phyloP scores from a whole-genome alignment of 2,329 filamentous ascomycete species.

The Alternaria infectoria region DNA sequence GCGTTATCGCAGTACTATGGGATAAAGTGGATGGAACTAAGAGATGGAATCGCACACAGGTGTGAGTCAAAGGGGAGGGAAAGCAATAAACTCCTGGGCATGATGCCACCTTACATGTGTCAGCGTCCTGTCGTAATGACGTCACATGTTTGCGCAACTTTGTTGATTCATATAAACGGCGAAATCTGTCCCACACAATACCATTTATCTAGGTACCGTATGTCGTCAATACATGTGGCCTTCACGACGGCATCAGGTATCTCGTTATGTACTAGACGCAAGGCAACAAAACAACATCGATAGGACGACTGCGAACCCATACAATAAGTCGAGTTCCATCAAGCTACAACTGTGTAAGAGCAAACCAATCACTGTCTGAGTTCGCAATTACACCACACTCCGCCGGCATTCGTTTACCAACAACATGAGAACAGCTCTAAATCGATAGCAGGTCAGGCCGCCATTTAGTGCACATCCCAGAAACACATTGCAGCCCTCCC shows the following conservation, averaged over 20 bases:
- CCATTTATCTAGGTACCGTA: neutral
- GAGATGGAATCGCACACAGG: too few species aligned
- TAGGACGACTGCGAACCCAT: neutral
- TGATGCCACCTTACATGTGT: neutral
- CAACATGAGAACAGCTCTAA: neutral
- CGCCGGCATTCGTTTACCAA: neutral
- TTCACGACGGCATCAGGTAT: neutral
- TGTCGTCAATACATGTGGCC: neutral
- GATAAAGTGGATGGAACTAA: too few species aligned
- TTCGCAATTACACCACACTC: neutral
- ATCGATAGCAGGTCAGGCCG: neutral
- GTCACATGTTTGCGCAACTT: too few species aligned
- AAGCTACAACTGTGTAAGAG: neutral
- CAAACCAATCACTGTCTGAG: neutral
- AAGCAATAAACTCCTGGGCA: too few species aligned
- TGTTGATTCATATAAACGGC: neutral
- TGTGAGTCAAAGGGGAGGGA: too few species aligned
- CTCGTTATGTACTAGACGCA: neutral
- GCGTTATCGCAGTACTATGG: too few species aligned
- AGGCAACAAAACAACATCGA: neutral
- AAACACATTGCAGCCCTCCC: neutral
- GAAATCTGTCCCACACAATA: neutral
- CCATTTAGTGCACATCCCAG: neutral
- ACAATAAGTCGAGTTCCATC: neutral
- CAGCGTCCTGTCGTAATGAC: neutral